Evolutionary conservation across 2,329 filamentous ascomycete species (phyloP).

Genomic region (Monosporascus sp.): DNA sequence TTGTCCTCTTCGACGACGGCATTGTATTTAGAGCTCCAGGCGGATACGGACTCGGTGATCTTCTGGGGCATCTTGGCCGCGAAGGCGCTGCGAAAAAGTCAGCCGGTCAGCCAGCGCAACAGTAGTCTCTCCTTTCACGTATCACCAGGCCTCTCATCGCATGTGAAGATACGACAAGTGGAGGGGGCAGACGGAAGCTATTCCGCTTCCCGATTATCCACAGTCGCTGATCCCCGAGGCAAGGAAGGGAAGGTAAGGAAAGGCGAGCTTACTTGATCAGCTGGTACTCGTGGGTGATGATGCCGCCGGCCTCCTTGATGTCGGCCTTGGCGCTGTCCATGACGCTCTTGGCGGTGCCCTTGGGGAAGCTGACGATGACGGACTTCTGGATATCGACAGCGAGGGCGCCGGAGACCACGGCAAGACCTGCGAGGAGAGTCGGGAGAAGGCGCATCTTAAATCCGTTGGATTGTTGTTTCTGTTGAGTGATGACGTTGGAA

Average conservation of each 20-base stretch:
- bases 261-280: constrained; percentile 55
- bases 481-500: background rate
- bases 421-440: constrained; percentile 49
- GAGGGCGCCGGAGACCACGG: constrained; percentile 53
- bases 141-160: too few relatives aligned
- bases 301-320: constrained; percentile 64
- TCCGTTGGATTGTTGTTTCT: constrained; percentile 5
- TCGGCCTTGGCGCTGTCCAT: constrained; percentile 67
- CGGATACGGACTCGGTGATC: constrained; percentile 62
- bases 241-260: background rate
- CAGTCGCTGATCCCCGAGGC: background rate
- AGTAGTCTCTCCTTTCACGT: too few relatives aligned
- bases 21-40: constrained; percentile 51
- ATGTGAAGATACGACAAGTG: constrained; percentile 11
- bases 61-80: constrained; percentile 67
- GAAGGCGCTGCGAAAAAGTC: constrained; percentile 58
- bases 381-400: constrained; percentile 65
- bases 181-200: background rate
- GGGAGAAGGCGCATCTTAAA: constrained; percentile 59
- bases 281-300: constrained; percentile 74
- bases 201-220: background rate
- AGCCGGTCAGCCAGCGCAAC: too few relatives aligned
- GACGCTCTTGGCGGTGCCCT: constrained; percentile 62
- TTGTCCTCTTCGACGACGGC: constrained; percentile 74
- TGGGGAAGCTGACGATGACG: constrained; percentile 74